phyloP scores from a whole-genome alignment of 2,329 filamentous ascomycete genomes.

The Cytospora mali region DNA sequence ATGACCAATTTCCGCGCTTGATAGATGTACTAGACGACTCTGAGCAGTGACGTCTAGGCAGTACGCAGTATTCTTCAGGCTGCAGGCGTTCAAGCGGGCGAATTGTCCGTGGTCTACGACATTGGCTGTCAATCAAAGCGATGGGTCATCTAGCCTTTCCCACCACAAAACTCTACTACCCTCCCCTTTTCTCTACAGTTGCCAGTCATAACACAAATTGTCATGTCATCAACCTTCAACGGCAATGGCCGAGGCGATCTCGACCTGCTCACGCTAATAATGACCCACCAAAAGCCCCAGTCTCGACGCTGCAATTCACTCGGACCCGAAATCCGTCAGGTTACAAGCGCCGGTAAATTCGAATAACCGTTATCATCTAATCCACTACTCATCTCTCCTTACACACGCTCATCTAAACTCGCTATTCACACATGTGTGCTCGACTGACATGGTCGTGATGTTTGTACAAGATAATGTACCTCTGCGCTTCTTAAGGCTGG shows the following conservation, averaged over 20 bases:
- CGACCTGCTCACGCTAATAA: neutral
- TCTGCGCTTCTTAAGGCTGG: neutral
- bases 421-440: neutral
- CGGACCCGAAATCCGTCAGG: neutral
- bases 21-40: neutral
- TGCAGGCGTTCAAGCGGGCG: neutral
- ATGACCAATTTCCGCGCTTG: neutral
- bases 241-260: neutral
- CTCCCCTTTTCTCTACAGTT: neutral
- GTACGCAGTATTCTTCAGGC: neutral
- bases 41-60: neutral
- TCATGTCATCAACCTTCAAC: neutral
- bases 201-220: too few species aligned
- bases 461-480: neutral
- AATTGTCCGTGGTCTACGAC: neutral
- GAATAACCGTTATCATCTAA: neutral
- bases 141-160: neutral
- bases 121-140: neutral
- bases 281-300: neutral
- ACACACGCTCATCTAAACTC: neutral
- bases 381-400: neutral
- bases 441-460: neutral
- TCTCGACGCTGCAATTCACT: neutral
- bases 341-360: neutral
- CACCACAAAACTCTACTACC: neutral